Evolutionary conservation across 306 rosid genomes (phyloP).

Genomic region (Datisca glomerata): DNA sequence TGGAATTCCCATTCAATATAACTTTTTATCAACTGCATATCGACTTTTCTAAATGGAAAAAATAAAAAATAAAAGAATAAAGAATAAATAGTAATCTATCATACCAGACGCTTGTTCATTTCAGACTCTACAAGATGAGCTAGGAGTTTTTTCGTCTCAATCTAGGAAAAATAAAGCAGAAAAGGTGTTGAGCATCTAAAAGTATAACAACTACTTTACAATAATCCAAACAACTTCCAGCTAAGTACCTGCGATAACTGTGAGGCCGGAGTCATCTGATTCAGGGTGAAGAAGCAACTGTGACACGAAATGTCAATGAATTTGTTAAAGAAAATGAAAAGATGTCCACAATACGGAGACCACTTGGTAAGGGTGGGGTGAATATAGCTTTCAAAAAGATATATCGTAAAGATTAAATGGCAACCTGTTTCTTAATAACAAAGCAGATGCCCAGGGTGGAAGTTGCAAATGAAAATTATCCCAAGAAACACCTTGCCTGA

Average conservation of each 20-base stretch:
- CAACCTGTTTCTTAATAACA: slow-evolving; percentile 84
- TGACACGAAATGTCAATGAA: slow-evolving; percentile 15
- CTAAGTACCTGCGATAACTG: slow-evolving; percentile 86
- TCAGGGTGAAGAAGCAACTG: slow-evolving; percentile 92
- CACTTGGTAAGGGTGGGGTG: neutral
- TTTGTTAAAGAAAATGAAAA: no score
- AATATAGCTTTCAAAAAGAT: neutral
- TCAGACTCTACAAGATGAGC: slow-evolving; percentile 94
- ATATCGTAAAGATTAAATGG: neutral
- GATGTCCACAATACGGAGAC: neutral
- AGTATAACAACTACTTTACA: neutral
- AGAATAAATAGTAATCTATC: slow-evolving; percentile 5
- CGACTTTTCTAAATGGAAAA: no score
- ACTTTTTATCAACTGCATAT: no score
- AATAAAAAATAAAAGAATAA: no score
- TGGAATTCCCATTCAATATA: no score
- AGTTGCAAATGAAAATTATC: slow-evolving; percentile 73
- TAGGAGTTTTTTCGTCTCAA: slow-evolving; percentile 91
- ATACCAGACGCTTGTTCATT: slow-evolving; percentile 83
- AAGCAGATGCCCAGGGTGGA: slow-evolving; percentile 97
- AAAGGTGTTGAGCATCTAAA: slow-evolving; percentile 14
- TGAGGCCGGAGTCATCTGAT: slow-evolving; percentile 97
- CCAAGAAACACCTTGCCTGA: slow-evolving; percentile 55
- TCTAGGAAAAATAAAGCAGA: slow-evolving; percentile 33
- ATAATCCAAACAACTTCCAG: neutral